phyloP scores from a whole-genome alignment of 2,329 filamentous ascomycete genomes.

The Penicillium glabrum region DNA sequence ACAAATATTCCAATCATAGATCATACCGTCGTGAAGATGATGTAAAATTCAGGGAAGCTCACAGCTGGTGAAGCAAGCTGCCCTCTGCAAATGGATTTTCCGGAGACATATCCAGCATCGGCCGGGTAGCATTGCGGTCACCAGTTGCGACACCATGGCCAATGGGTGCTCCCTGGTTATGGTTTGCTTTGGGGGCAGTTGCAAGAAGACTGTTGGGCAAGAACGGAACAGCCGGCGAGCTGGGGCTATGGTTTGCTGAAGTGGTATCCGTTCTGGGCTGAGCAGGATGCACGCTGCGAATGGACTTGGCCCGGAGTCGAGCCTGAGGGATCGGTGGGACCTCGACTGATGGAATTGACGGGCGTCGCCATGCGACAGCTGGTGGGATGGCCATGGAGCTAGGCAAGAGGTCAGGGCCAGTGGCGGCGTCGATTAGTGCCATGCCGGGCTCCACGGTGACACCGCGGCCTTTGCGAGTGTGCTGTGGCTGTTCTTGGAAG shows the following conservation, averaged over 20 bases:
- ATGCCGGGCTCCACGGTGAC: constrained; percentile 44
- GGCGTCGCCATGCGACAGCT: constrained; percentile 42
- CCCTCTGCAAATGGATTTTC: constrained; percentile 47
- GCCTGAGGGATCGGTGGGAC: constrained; percentile 8
- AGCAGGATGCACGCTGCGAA: constrained; percentile 27
- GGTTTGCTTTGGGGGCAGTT: constrained; percentile 19
- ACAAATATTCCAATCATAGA: background rate
- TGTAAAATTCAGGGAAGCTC: background rate
- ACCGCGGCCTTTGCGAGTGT: constrained; percentile 36
- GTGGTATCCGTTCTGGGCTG: constrained; percentile 9
- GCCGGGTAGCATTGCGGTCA: constrained; percentile 38
- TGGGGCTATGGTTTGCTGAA: constrained; percentile 8
- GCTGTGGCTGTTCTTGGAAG: constrained; percentile 61
- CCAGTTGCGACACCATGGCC: constrained; percentile 44
- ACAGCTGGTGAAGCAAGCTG: constrained; percentile 36
- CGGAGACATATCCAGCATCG: constrained; percentile 44
- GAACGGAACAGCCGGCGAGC: constrained; percentile 27
- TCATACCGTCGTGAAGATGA: background rate
- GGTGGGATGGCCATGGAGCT: constrained; percentile 37
- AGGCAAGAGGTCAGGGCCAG: constrained; percentile 36
- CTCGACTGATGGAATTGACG: constrained; percentile 21
- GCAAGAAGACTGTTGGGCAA: constrained; percentile 39
- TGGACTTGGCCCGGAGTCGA: constrained; percentile 36
- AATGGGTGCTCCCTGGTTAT: constrained; percentile 19
- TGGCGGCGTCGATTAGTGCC: constrained; percentile 44